phyloP scores from a whole-genome alignment of 306 rosid genomes.

The Chamaecrista fasciculata region DNA sequence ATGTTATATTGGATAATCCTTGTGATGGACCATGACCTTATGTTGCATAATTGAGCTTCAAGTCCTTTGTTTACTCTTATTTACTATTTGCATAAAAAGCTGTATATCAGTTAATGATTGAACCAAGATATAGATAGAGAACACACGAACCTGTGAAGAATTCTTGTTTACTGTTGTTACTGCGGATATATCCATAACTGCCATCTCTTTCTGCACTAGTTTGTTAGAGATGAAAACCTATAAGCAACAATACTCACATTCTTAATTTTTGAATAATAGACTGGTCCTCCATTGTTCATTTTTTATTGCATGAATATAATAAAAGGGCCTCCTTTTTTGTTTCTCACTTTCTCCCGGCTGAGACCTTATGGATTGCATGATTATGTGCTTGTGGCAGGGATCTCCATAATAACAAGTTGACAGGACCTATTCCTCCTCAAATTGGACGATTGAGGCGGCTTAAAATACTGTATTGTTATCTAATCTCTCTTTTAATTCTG shows the following conservation, averaged over 20 bases:
- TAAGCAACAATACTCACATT: not conserved
- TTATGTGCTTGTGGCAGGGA: constrained; percentile 60
- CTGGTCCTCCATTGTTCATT: not conserved
- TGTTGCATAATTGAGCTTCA: not conserved
- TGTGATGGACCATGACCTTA: not conserved
- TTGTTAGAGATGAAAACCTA: not conserved
- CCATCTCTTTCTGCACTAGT: not conserved
- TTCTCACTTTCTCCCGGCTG: not conserved
- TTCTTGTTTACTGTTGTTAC: not conserved
- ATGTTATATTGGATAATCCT: not conserved
- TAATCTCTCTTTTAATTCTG: constrained; percentile 17
- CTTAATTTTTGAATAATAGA: constrained; percentile 13
- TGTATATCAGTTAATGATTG: not conserved
- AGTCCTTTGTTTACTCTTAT: not conserved
- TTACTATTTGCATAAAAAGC: not conserved
- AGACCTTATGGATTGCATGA: constrained; percentile 8
- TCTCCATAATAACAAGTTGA: constrained; percentile 94
- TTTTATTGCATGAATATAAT: not conserved
- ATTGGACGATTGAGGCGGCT: constrained; percentile 96
- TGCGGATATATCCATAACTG: not conserved
- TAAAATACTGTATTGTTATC: constrained; percentile 62
- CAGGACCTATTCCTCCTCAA: constrained; percentile 98
- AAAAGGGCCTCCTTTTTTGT: not conserved
- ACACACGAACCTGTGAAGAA: not conserved
- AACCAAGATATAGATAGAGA: not conserved